Percentiles rank a stretch among this genome's conserved stretches.
Evolutionary conservation across 192 early-diverging fungal genomes (phyloP).

Genomic region (Bifiguratus adelaidae): DNA sequence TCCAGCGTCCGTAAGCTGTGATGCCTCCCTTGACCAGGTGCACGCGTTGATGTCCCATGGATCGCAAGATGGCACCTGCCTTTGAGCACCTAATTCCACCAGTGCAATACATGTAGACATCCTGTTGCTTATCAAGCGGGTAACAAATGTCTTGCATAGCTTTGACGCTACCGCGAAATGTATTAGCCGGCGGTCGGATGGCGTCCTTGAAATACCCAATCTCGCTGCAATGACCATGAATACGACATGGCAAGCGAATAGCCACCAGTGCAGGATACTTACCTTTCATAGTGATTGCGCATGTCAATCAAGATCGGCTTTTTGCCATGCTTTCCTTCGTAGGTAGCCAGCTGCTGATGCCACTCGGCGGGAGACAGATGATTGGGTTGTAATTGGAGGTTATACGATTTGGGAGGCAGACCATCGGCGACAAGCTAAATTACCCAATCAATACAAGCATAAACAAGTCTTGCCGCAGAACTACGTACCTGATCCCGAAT

Average conservation of each 20-base stretch:
- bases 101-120: slow-evolving; percentile 77
- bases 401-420: slow-evolving; percentile 30
- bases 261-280: neutral
- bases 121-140: slow-evolving; percentile 35
- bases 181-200: slow-evolving; percentile 57
- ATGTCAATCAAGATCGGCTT: slow-evolving; percentile 57
- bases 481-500: slow-evolving; percentile 37
- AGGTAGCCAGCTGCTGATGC: slow-evolving; percentile 40
- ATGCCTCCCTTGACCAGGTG: slow-evolving; percentile 64
- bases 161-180: slow-evolving; percentile 57
- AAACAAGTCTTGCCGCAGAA: neutral
- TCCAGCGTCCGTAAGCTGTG: slow-evolving; percentile 60
- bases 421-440: slow-evolving; percentile 49
- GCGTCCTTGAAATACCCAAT: slow-evolving; percentile 65
- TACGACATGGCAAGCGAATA: neutral
- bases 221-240: slow-evolving; percentile 18
- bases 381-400: slow-evolving; percentile 47
- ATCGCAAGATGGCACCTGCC: slow-evolving; percentile 62
- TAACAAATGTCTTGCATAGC: slow-evolving; percentile 49
- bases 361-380: slow-evolving; percentile 59
- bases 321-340: slow-evolving; percentile 14
- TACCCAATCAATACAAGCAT: neutral
- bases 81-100: slow-evolving; percentile 76
- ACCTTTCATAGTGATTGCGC: slow-evolving; percentile 72
- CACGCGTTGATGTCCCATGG: slow-evolving; percentile 50